phyloP scores from a whole-genome alignment of 73 alveolate species.

The Stentor roeselii region DNA sequence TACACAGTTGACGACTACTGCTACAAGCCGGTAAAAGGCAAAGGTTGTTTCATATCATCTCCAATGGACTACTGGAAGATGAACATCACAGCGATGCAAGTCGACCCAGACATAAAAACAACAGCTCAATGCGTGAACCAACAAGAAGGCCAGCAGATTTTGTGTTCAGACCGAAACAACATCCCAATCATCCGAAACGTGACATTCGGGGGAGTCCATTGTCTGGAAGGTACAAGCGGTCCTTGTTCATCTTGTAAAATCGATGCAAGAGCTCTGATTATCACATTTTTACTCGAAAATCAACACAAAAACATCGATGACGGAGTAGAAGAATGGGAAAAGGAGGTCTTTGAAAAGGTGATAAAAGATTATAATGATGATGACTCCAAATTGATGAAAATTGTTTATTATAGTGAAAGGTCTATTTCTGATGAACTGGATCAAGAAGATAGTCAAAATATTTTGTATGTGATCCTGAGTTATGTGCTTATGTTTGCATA shows the following conservation, averaged over 20 bases:
- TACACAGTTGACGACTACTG: slow-evolving; percentile 81
- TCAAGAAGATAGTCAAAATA: slow-evolving; percentile 68
- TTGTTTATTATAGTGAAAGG: slow-evolving; percentile 80
- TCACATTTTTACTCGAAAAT: slow-evolving; percentile 80
- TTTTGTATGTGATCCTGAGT: slow-evolving; percentile 62
- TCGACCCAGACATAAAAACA: slow-evolving; percentile 63
- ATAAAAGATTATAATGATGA: slow-evolving; percentile 64
- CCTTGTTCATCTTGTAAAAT: slow-evolving; percentile 82
- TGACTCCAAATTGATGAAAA: slow-evolving; percentile 45
- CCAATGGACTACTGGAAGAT: slow-evolving; percentile 92
- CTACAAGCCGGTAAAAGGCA: slow-evolving; percentile 88
- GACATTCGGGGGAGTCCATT: slow-evolving; percentile 81
- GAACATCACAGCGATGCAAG: slow-evolving; percentile 61
- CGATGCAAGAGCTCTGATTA: slow-evolving; percentile 74
- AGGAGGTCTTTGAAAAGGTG: slow-evolving; percentile 65
- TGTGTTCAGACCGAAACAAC: slow-evolving; percentile 87
- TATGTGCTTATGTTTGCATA: slow-evolving; percentile 87
- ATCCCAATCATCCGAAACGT: slow-evolving; percentile 83
- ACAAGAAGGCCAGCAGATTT: slow-evolving; percentile 59
- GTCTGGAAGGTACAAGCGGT: slow-evolving; percentile 56
- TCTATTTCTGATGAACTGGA: slow-evolving; percentile 89
- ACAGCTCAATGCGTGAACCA: slow-evolving; percentile 87
- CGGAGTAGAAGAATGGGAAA: slow-evolving; percentile 84
- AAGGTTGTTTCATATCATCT: slow-evolving; percentile 89
- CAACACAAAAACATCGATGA: slow-evolving; percentile 61